These are phyloP conservation scores for Paxillus ammoniavirescens DNA, from an alignment of 768 basidiomycete species.

Conservation along the genomic window DNA sequence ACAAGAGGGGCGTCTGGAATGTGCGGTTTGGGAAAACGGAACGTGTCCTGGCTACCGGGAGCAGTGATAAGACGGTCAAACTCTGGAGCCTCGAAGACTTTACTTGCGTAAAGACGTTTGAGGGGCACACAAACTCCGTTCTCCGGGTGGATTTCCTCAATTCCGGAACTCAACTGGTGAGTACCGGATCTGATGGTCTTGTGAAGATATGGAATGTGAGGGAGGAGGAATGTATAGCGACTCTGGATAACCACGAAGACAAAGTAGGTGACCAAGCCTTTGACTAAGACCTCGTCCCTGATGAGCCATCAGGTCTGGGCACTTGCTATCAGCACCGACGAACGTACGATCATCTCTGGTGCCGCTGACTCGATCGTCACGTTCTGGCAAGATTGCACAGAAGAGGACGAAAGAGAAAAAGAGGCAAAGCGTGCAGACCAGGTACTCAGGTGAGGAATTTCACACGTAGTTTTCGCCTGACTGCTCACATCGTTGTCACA, in stretches of 20 bases:
- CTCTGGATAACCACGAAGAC: slow-evolving; percentile 96
- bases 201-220: slow-evolving; percentile 94
- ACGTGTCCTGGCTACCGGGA: slow-evolving; percentile 85
- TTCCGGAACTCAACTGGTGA: slow-evolving; percentile 80
- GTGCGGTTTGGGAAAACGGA: slow-evolving; percentile 86
- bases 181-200: slow-evolving; percentile 89
- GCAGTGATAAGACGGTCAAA: slow-evolving; percentile 92
- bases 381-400: slow-evolving; percentile 95
- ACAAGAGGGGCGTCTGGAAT: slow-evolving; percentile 95
- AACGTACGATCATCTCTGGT: slow-evolving; percentile 84
- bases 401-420: slow-evolving; percentile 74
- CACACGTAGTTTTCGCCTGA: neutral
- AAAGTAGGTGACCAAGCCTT: slow-evolving; percentile 55
- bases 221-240: slow-evolving; percentile 83
- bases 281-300: neutral
- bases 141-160: slow-evolving; percentile 90
- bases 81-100: slow-evolving; percentile 95
- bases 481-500: slow-evolving; percentile 34
- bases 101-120: slow-evolving; percentile 93
- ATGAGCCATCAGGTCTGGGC: slow-evolving; percentile 84
- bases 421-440: slow-evolving; percentile 68
- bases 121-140: slow-evolving; percentile 97
- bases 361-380: slow-evolving; percentile 96
- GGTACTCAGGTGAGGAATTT: slow-evolving; percentile 70
- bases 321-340: slow-evolving; percentile 77